Percentiles rank a stretch among this genome's conserved stretches.
phyloP scores from a whole-genome alignment of 805 yeast genomes.

The Kuraishia borneana region DNA sequence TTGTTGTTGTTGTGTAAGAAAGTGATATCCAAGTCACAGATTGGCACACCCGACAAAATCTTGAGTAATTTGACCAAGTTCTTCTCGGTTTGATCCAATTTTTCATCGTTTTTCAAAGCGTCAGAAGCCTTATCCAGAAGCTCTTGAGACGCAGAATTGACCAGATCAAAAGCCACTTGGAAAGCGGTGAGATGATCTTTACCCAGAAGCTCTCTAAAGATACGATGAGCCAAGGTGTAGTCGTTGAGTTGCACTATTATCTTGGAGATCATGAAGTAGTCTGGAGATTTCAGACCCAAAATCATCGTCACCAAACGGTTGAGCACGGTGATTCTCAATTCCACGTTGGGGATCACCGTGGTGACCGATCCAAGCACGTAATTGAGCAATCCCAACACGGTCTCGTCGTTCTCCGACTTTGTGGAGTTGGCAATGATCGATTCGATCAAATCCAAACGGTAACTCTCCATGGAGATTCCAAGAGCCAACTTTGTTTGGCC shows the following conservation, averaged over 20 bases:
- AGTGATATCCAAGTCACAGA: slow-evolving; percentile 86
- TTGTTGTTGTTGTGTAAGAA: slow-evolving; percentile 79
- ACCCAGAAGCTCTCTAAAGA: slow-evolving; percentile 51
- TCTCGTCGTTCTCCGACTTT: slow-evolving; percentile 33
- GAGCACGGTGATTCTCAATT: slow-evolving; percentile 57
- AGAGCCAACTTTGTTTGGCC: slow-evolving; percentile 73
- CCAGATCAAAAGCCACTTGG: slow-evolving; percentile 94
- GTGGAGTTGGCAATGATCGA: slow-evolving; percentile 33
- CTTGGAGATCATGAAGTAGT: slow-evolving; percentile 75
- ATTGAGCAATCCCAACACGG: slow-evolving; percentile 43
- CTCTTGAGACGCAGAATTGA: slow-evolving; percentile 84
- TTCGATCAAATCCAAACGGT: slow-evolving; percentile 72
- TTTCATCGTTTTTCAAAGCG: slow-evolving; percentile 18
- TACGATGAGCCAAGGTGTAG: slow-evolving; percentile 49
- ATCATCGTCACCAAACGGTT: slow-evolving; percentile 50
- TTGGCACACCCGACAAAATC: slow-evolving; percentile 83
- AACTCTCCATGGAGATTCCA: slow-evolving; percentile 85
- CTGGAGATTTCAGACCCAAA: slow-evolving; percentile 50
- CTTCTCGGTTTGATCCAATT: slow-evolving; percentile 11
- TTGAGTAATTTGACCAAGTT: slow-evolving; percentile 39
- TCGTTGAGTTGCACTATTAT: slow-evolving; percentile 85
- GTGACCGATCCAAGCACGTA: slow-evolving; percentile 72
- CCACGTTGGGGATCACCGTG: slow-evolving; percentile 50
- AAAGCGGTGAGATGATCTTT: slow-evolving; percentile 50
- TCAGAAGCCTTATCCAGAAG: slow-evolving; percentile 49